These are phyloP conservation scores for Tricholoma saponaceum DNA, from an alignment of 768 basidiomycete species.

Conservation along the genomic window DNA sequence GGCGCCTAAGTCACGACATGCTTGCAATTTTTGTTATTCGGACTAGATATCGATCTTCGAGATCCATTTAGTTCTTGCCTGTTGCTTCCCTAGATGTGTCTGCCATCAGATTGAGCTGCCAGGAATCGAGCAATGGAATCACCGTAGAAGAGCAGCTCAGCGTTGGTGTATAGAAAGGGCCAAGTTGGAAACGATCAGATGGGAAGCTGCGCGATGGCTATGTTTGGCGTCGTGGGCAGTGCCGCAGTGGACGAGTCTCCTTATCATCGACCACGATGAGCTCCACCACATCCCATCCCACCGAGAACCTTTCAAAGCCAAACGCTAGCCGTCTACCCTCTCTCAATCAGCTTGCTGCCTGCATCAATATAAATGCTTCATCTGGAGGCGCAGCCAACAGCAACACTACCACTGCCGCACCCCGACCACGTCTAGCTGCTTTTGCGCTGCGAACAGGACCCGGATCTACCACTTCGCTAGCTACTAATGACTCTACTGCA, in stretches of 20 bases:
- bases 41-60: too few relatives aligned
- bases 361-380: slow-evolving; percentile 49
- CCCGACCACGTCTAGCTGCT: slow-evolving; percentile 73
- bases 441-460: slow-evolving; percentile 66
- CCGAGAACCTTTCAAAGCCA: slow-evolving; percentile 11
- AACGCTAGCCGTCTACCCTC: slow-evolving; percentile 54
- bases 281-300: slow-evolving; percentile 5
- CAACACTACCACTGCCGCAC: slow-evolving; percentile 26
- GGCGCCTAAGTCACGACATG: too few relatives aligned
- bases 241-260: slow-evolving; percentile 1
- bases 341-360: slow-evolving; percentile 77
- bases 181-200: neutral
- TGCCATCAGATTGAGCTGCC: too few relatives aligned
- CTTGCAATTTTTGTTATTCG: too few relatives aligned
- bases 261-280: slow-evolving; percentile 17
- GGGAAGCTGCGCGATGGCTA: neutral
- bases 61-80: too few relatives aligned
- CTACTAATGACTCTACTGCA: slow-evolving; percentile 58
- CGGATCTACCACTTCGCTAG: slow-evolving; percentile 50
- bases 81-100: too few relatives aligned
- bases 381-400: slow-evolving; percentile 20
- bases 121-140: too few relatives aligned
- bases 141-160: too few relatives aligned
- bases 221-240: neutral
- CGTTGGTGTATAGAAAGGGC: too few relatives aligned